Base-by-base conservation (phyloP, 495 filamentous ascomycete species). In the Corynascus novoguineensis region DNA sequence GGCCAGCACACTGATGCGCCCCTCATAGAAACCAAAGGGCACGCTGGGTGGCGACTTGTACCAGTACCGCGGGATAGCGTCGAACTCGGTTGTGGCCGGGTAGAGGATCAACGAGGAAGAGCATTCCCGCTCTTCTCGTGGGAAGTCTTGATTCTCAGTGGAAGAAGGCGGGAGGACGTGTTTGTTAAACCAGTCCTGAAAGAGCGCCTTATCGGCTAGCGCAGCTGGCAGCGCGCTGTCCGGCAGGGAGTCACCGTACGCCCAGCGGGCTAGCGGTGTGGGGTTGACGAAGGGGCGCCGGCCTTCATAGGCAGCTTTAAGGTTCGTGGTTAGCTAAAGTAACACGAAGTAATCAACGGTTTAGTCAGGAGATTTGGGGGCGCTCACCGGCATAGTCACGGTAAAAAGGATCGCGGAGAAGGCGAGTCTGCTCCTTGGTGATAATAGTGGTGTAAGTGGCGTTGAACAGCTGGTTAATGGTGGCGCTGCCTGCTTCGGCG, bases 231-330 rank as follows among this genome's bases (percentile, higher is more conserved):
- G 60, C 0, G 67, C 67, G 1, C 70, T 63, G 15, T 66, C 63
- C 0, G 76, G 70, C 38, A 73, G 66, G 1, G 61, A 46, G 54
- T 80, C 75, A 27, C 77, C 83, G 62, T 72, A 84, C 0, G 66
- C 69, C 82, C 83, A 88, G 8, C 83, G 77, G 2, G 70, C 57
- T 5, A 82, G 60, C 2, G 83, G 83, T 0, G 66, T 72, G 1
- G 81, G 81, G 61, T 83, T 75, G 22, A 84, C 68, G 50, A 81
- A 83, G 1, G 81, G 81, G 1, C 52, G 63, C 28, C 77, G 75
- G 34, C 76, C 78, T 17, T 70, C 67, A 55, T 81, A 62, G 4
- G 66, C 61, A 9, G 72, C 70, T 50, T 44, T 44, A 5, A 2
- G n/a, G 48, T 19, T 4, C 5, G 47, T 29, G 29, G 32, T 50